Base-by-base conservation (phyloP, 225 moss, liverwort and hornwort genomes). In the Polytrichum commune region DNA sequence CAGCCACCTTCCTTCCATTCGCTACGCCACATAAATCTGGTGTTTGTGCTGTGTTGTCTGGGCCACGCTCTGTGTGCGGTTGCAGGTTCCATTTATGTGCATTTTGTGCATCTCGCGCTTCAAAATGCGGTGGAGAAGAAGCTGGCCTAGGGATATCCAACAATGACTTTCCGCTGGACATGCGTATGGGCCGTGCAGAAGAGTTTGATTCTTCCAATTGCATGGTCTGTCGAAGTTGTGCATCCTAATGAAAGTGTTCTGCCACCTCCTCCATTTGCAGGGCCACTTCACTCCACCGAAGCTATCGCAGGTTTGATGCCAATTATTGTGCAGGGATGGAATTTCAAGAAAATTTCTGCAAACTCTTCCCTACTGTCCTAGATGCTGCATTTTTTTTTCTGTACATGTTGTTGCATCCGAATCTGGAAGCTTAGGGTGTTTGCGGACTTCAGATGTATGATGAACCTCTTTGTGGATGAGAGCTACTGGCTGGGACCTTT, bases 231-330 rank as follows among this genome's bases (percentile, higher is more conserved):
- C 60, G 69, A 35, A 77, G 19, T 32, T 71, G 82, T 4, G 84
- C 73, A 65, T 80, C 82, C 29, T 82, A 73, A 73, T 46, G 84
- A 19, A 84, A 62, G 13, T 80, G 79, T 46, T 77, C 88, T 53
- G 82, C 77, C 9, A 85, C 82, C 76, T 80, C 80, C 29, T 82
- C 85, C 79, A 87, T 82, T 74, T 88, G 88, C 68, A 74, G 84
- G n/a, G 77, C 82, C 57, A 88, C 84, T 64, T 88, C 88, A 38
- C 79, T 80, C 25, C 82, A 64, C 71, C 82, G 84, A 70, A 70
- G 77, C 77, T 69, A 77, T n/a, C 62, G 18, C 2, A 68, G 64
- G 55, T 72, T 64, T 25, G 58, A 53, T 8, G 68, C 61, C n/a
- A 81, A 66, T 65, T 87, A 81, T 27, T 53, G 61, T 32, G 79